Conservation (phyloP, 179 eudicot genomes). For the Spinacia oleracea region DNA sequence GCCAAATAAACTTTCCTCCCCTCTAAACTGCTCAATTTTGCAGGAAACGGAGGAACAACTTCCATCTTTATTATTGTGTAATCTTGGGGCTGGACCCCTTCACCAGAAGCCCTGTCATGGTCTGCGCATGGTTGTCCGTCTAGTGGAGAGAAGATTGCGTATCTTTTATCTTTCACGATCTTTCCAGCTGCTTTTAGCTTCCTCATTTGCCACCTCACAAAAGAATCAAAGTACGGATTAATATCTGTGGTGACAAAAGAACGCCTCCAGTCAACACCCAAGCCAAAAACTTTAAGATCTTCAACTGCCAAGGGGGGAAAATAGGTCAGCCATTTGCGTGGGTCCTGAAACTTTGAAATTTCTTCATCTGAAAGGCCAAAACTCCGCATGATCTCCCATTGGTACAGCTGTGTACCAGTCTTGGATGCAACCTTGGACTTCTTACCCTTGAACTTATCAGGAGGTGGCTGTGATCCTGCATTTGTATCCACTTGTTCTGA, state of each 20-base stretch:
- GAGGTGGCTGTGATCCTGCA: slow-evolving; percentile 41
- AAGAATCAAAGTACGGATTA: slow-evolving; percentile 74
- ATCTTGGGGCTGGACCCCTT: slow-evolving; percentile 90
- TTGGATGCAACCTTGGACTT: slow-evolving; percentile 77
- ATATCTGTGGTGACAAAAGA: slow-evolving; percentile 77
- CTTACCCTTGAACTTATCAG: slow-evolving; percentile 73
- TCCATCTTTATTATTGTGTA: slow-evolving; percentile 88
- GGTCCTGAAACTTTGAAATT: slow-evolving; percentile 63
- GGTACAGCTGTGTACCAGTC: slow-evolving; percentile 61
- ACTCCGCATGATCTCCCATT: slow-evolving; percentile 90
- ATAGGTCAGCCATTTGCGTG: slow-evolving; percentile 63
- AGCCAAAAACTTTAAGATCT: slow-evolving; percentile 76
- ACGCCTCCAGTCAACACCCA: slow-evolving; percentile 85
- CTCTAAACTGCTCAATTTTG: slow-evolving; percentile 53
- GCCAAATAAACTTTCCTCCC: slow-evolving; percentile 74
- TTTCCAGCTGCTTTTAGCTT: slow-evolving; percentile 71
- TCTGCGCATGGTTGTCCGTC: slow-evolving; percentile 97
- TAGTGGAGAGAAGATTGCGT: slow-evolving; percentile 69
- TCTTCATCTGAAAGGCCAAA: slow-evolving; percentile 74
- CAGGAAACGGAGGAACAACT: slow-evolving; percentile 64
- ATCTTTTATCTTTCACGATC: slow-evolving; percentile 79
- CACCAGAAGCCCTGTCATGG: slow-evolving; percentile 93
- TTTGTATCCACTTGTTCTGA: slow-evolving; percentile 34
- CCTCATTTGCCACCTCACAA: slow-evolving; percentile 82
- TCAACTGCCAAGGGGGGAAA: slow-evolving; percentile 77